Percentiles rank a stretch among this genome's conserved stretches.
These are phyloP conservation scores for Apiotrichum montevideense DNA, from an alignment of 1,284 basidiomycete genomes.

Conservation along the genomic window DNA sequence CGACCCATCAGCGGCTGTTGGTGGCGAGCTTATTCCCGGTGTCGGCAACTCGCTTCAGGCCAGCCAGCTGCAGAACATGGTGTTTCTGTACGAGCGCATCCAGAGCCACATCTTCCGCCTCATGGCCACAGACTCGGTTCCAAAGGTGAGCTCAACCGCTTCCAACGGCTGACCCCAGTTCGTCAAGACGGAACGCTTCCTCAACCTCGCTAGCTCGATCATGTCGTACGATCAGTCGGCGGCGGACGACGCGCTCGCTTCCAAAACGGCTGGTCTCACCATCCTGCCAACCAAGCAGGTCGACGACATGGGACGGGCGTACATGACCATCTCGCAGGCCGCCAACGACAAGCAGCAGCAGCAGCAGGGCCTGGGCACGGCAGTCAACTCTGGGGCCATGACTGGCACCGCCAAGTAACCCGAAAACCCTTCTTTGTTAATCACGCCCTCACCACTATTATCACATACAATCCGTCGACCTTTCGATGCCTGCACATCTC, in stretches of 20 bases:
- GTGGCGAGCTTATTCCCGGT: conserved; percentile 69
- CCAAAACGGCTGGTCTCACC: conserved; percentile 2
- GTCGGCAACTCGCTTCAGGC: conserved; percentile 63
- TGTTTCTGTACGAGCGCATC: conserved; percentile 89
- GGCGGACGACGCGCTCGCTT: conserved; percentile 16
- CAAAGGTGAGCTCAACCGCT: conserved; percentile 59
- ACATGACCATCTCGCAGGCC: conserved; percentile 46
- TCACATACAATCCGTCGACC: too few relatives aligned
- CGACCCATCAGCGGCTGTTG: conserved; percentile 51
- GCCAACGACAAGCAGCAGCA: conserved; percentile 26
- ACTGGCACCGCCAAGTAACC: background rate
- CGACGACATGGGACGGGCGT: conserved; percentile 25
- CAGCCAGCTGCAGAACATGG: conserved; percentile 89
- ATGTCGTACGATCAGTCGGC: conserved; percentile 26
- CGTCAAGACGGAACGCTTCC: conserved; percentile 21
- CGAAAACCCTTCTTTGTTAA: too few relatives aligned
- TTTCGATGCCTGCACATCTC: too few relatives aligned
- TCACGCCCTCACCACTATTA: too few relatives aligned
- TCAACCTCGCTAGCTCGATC: conserved; percentile 30
- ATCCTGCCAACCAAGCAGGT: background rate
- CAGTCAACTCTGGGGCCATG: background rate
- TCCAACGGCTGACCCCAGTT: conserved; percentile 16
- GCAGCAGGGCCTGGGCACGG: background rate
- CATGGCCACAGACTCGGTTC: conserved; percentile 97
- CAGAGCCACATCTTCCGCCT: conserved; percentile 93